Evolutionary conservation across 2,329 filamentous ascomycete species (phyloP), one percentile per base, ranked within the genome.

Genomic region (Alternaria brassicae): DNA sequence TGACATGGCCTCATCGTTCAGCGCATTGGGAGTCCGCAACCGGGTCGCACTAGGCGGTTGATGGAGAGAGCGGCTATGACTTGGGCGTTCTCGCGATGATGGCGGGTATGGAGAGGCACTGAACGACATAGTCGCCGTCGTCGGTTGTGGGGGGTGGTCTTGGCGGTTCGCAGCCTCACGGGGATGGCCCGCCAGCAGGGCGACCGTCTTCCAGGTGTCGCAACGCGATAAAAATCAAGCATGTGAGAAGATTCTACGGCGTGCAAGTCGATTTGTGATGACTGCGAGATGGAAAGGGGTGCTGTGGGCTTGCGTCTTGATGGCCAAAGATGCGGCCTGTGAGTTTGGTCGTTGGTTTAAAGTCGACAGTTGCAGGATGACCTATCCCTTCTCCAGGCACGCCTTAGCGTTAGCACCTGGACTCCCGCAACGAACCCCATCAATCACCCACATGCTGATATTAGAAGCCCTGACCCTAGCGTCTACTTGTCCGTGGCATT

Each of bases 1-100:
- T 56, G 74, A 74, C 69, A 78, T 74, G 67, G 74, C 70, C 69
- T 82, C 80, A 72, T 81, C 76, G 64, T 73, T 81, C 77, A 82
- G 76, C 68, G 77, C 72, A 72, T 78, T 82, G 55, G 77, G 75
- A 12, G 76, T 79, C 66, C 79, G 79, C 67, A 79, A 70, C 60
- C 72, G 74, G 62, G 71, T 72, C 65, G 75, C 71, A 67, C 75
- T 76, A 56, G 73, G 67, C 55, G 71, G 67, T 27, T 72, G 69
- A 60, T 67, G 58, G 70, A 74, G 72, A 69, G 73, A 73, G 58
- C 74, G 75, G 61, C 76, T 79, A 79, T 82, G 76, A 67, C 76
- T 73, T 63, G 75, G 74, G 71, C 79, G 79, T 65, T 77, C 75
- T 66, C 70, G 68, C 59, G 77, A 77, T 56, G 79, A 79, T 72